Evolutionary conservation across 2,329 filamentous ascomycete species (phyloP).

Genomic region (Colletotrichum destructivum): DNA sequence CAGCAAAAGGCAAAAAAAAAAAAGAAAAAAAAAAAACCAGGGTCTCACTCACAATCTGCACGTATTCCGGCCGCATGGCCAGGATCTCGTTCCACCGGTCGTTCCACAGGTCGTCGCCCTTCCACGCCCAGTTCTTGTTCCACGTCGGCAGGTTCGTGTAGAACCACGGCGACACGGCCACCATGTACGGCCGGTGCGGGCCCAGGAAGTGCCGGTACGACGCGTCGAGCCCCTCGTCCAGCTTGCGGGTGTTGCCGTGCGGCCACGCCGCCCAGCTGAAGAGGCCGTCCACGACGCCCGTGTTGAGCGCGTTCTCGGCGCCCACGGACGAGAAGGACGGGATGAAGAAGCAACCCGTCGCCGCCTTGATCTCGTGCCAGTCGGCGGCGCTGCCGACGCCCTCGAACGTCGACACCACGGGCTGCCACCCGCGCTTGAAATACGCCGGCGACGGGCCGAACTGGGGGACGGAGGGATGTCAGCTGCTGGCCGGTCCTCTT

Average conservation of each 20-base stretch:
- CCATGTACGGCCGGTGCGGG: conserved; percentile 58
- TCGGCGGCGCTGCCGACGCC: conserved; percentile 58
- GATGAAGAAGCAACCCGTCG: conserved; percentile 58
- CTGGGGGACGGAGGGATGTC: not conserved
- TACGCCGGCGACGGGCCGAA: conserved; percentile 38
- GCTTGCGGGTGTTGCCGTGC: conserved; percentile 43
- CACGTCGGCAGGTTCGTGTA: conserved; percentile 71
- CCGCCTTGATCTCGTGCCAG: conserved; percentile 60
- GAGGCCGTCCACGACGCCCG: conserved; percentile 51
- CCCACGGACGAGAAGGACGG: conserved; percentile 61
- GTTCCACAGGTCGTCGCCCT: conserved; percentile 72
- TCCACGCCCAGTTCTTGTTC: conserved; percentile 75
- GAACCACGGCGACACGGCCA: conserved; percentile 72
- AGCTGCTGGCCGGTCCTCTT: not conserved
- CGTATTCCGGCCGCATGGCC: conserved; percentile 62
- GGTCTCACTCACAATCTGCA: conserved; percentile 58
- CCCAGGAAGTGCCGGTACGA: conserved; percentile 42
- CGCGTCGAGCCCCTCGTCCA: conserved; percentile 43
- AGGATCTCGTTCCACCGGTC: conserved; percentile 70
- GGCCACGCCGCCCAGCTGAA: conserved; percentile 59
- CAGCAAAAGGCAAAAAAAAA: too few species aligned
- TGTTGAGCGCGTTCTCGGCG: conserved; percentile 44
- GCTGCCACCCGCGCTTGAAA: conserved; percentile 47
- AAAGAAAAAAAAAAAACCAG: too few species aligned
- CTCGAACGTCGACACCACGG: conserved; percentile 61